Evolutionary conservation across 2,329 filamentous ascomycete species (phyloP).

Genomic region (Ophiostoma novo-ulmi): DNA sequence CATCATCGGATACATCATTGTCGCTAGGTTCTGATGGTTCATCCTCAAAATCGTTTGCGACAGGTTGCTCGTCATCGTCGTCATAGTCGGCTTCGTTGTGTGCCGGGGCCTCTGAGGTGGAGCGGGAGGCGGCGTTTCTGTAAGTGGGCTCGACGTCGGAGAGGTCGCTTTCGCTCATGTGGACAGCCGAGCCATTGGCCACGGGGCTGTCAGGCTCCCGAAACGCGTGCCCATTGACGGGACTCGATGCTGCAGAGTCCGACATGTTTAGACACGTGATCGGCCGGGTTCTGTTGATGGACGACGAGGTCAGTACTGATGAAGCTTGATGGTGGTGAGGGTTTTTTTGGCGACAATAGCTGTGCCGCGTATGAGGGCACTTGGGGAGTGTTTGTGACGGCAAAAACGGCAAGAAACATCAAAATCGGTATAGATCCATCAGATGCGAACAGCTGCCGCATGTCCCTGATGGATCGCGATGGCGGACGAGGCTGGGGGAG

Average conservation of each 20-base stretch:
- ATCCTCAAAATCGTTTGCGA: slow-evolving; percentile 35
- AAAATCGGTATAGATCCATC: neutral
- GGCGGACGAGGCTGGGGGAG: slow-evolving; percentile 27
- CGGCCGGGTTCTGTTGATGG: slow-evolving; percentile 54
- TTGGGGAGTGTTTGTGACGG: slow-evolving; percentile 13
- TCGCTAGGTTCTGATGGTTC: slow-evolving; percentile 46
- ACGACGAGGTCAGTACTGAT: slow-evolving; percentile 44
- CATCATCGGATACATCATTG: slow-evolving; percentile 59
- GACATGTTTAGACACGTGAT: slow-evolving; percentile 59
- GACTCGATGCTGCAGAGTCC: slow-evolving; percentile 55
- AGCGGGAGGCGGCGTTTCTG: slow-evolving; percentile 41
- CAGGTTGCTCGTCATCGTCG: slow-evolving; percentile 38
- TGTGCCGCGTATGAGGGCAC: neutral
- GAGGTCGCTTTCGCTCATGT: slow-evolving; percentile 67
- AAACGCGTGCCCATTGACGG: slow-evolving; percentile 62
- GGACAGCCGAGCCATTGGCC: slow-evolving; percentile 36
- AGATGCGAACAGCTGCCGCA: slow-evolving; percentile 26
- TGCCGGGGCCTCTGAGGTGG: slow-evolving; percentile 10
- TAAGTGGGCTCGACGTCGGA: slow-evolving; percentile 61
- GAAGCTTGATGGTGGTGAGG: slow-evolving; percentile 30
- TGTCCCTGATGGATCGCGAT: slow-evolving; percentile 22
- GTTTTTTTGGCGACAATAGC: slow-evolving; percentile 25
- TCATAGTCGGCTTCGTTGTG: slow-evolving; percentile 51
- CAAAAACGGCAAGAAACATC: slow-evolving; percentile 10
- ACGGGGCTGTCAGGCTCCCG: slow-evolving; percentile 46